Evolutionary conservation across 306 rosid genomes (phyloP).

Genomic region (Clitoria ternatea): DNA sequence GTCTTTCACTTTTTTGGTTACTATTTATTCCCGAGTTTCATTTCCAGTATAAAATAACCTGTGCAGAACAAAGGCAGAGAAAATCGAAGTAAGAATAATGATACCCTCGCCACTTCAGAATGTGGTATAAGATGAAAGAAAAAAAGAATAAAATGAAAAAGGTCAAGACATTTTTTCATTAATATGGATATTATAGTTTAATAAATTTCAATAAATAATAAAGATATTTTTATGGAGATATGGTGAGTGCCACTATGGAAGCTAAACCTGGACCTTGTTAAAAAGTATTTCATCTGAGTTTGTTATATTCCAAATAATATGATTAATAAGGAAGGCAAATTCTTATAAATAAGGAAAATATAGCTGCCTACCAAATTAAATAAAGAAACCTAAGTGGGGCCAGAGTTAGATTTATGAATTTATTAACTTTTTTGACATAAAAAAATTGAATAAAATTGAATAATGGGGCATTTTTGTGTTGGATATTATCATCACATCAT

Average conservation of each 20-base stretch:
- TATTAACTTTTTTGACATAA: not conserved
- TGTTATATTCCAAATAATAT: not conserved
- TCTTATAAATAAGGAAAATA: conserved; percentile 5
- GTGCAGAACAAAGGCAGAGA: too few species aligned
- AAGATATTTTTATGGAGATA: too few species aligned
- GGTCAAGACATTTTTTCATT: too few species aligned
- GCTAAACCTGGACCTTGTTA: not conserved
- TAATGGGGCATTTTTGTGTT: not conserved
- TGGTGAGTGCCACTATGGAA: not conserved
- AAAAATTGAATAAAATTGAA: not conserved
- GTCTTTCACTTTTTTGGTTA: too few species aligned
- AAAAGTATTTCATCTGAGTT: conserved; percentile 5
- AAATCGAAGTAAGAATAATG: too few species aligned
- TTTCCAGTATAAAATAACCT: too few species aligned
- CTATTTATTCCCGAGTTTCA: too few species aligned
- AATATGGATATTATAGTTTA: too few species aligned
- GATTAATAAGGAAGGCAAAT: not conserved
- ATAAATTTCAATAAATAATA: too few species aligned
- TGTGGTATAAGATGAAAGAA: too few species aligned
- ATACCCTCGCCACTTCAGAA: too few species aligned
- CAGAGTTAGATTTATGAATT: not conserved
- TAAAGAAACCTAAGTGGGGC: not conserved
- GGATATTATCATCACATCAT: not conserved
- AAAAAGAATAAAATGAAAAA: too few species aligned
- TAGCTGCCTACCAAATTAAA: not conserved